A percentile compares a stretch with the other conserved stretches of the same genome.
Evolutionary conservation across 495 filamentous ascomycete species (phyloP).

Genomic region (Penicillium pancosmium): DNA sequence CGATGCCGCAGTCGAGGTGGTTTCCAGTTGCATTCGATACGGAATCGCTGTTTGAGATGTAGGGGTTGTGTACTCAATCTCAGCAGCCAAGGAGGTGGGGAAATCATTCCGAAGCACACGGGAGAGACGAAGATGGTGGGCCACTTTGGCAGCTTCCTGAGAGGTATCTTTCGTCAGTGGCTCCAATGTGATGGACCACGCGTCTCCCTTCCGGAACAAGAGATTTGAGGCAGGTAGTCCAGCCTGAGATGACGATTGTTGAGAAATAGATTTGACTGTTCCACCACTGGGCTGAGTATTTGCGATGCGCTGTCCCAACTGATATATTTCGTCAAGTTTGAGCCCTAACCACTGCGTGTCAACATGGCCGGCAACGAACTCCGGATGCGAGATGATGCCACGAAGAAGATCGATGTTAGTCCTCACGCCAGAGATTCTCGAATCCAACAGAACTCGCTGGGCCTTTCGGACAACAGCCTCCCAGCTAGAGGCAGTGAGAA

Average conservation of each 20-base stretch:
- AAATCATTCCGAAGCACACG: conserved; percentile 62
- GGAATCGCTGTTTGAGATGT: conserved; percentile 28
- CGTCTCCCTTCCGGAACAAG: conserved; percentile 58
- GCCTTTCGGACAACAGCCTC: conserved; percentile 53
- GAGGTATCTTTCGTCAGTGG: conserved; percentile 23
- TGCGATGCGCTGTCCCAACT: conserved; percentile 34
- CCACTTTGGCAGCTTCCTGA: conserved; percentile 17
- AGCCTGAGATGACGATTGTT: conserved; percentile 9
- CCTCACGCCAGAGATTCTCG: conserved; percentile 54
- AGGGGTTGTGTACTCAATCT: conserved; percentile 56
- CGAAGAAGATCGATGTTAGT: conserved; percentile 58
- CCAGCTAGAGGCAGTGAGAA: conserved; percentile 58
- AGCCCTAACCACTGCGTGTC: conserved; percentile 62
- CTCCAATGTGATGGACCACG: conserved; percentile 55
- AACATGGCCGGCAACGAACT: conserved; percentile 46
- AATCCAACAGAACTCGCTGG: conserved; percentile 56
- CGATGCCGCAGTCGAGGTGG: conserved; percentile 51
- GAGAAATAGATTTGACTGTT: conserved; percentile 1
- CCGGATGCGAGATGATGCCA: conserved; percentile 51
- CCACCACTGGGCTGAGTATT: conserved; percentile 10
- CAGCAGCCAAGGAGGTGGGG: conserved; percentile 54
- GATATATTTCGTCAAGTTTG: conserved; percentile 42
- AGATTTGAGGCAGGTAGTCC: conserved; percentile 37
- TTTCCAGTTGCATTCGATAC: conserved; percentile 49
- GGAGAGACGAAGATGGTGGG: conserved; percentile 54